phyloP scores from a whole-genome alignment of 768 basidiomycete species.

The Lactarius deliciosus region DNA sequence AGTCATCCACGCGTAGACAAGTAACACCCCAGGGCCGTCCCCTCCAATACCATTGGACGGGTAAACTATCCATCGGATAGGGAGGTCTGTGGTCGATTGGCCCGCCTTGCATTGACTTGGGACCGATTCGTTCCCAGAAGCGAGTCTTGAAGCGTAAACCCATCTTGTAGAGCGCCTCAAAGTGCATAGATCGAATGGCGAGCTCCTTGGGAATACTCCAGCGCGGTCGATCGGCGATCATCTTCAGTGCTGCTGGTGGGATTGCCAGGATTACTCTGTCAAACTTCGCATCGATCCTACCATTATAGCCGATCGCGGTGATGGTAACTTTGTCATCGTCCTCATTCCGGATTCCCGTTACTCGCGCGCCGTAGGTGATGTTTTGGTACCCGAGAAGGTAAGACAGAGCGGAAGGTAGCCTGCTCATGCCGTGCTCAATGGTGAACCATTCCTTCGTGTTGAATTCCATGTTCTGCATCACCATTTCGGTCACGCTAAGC shows the following conservation, averaged over 20 bases:
- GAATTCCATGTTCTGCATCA: conserved; percentile 33
- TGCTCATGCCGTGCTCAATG: conserved; percentile 30
- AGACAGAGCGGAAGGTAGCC: conserved; percentile 31
- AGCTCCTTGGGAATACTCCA: conserved; percentile 29
- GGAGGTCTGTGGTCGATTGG: conserved; percentile 30
- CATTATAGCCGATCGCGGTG: conserved; percentile 6
- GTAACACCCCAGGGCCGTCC: conserved; percentile 32
- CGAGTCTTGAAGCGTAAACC: conserved; percentile 30
- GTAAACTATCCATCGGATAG: conserved; percentile 28
- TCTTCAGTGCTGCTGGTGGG: conserved; percentile 31
- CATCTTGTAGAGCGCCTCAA: conserved; percentile 33
- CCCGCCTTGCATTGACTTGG: conserved; percentile 17
- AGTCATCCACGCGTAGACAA: conserved; percentile 34
- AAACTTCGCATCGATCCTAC: conserved; percentile 20
- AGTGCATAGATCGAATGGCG: conserved; percentile 33
- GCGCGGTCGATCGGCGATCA: conserved; percentile 31
- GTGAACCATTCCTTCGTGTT: conserved; percentile 30
- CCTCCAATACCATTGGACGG: conserved; percentile 26
- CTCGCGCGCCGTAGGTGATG: conserved; percentile 28
- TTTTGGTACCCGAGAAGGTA: conserved; percentile 29
- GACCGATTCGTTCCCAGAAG: conserved; percentile 27
- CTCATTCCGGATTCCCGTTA: not conserved
- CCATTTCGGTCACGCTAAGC: conserved; percentile 32
- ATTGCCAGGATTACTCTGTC: conserved; percentile 32
- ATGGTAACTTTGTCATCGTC: conserved; percentile 24